Percentiles rank a stretch among this genome's conserved stretches.
phyloP scores from a whole-genome alignment of 2,329 filamentous ascomycete genomes.

The Cryphonectria parasitica region DNA sequence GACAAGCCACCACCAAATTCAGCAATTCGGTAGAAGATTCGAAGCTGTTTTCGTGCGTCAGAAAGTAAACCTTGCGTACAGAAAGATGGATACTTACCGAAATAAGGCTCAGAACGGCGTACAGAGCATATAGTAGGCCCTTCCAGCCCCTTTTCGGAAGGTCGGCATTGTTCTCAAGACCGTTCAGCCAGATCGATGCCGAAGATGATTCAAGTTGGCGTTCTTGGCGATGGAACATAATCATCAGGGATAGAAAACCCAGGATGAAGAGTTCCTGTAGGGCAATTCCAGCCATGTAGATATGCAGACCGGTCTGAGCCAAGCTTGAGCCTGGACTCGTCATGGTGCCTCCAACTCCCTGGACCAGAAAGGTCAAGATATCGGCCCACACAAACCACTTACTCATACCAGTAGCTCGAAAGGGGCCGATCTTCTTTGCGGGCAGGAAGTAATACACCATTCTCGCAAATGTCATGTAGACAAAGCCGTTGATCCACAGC shows the following conservation, averaged over 20 bases:
- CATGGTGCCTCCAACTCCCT: constrained; percentile 45
- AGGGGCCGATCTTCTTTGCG: constrained; percentile 36
- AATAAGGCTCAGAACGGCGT: constrained; percentile 41
- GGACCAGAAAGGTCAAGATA: constrained; percentile 51
- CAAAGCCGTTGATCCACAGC: constrained; percentile 50
- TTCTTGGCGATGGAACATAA: constrained; percentile 41
- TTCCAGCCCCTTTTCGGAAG: constrained; percentile 37
- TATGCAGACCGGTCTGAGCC: constrained; percentile 41
- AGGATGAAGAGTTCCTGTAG: constrained; percentile 44
- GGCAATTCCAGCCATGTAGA: constrained; percentile 46
- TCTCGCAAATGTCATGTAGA: constrained; percentile 49
- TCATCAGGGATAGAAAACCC: constrained; percentile 43
- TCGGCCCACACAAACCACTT: constrained; percentile 53
- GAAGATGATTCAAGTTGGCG: constrained; percentile 21
- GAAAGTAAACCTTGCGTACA: constrained; percentile 16
- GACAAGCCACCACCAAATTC: constrained; percentile 56
- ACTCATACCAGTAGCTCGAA: constrained; percentile 44
- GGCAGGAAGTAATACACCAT: constrained; percentile 45
- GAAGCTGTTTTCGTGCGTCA: constrained; percentile 41
- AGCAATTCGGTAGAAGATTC: constrained; percentile 63
- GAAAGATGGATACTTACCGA: constrained; percentile 36
- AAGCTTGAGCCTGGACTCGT: constrained; percentile 33
- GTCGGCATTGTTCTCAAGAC: constrained; percentile 20
- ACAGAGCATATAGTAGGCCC: constrained; percentile 41
- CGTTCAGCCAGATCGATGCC: constrained; percentile 26